These are phyloP conservation scores for Skeletonema menzelii DNA, from an alignment of 108 stramenopile genomes.

Conservation along the genomic window DNA sequence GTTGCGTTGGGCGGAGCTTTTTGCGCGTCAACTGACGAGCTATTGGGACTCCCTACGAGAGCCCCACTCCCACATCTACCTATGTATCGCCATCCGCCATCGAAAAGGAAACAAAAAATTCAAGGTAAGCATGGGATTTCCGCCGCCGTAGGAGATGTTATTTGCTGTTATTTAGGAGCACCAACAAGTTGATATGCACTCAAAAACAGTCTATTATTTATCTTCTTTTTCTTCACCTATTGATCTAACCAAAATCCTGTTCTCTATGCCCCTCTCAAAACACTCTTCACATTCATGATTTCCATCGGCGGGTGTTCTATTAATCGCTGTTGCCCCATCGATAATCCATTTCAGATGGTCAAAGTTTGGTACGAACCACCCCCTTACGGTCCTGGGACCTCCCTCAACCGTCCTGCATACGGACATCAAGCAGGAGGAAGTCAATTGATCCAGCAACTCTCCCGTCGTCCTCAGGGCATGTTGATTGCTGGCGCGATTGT, in stretches of 20 bases:
- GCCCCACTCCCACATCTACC: too few species aligned
- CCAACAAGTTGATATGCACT: not conserved
- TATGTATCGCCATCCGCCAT: not conserved
- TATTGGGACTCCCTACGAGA: too few species aligned
- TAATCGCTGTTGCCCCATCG: not conserved
- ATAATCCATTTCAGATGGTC: conserved; percentile 6
- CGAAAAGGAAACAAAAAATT: not conserved
- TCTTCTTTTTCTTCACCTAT: not conserved
- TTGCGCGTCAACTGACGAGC: too few species aligned
- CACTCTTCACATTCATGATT: not conserved
- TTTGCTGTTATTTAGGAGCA: not conserved
- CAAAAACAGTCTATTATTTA: too few species aligned
- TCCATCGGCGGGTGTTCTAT: not conserved
- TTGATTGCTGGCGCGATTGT: conserved; percentile 52
- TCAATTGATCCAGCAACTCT: conserved; percentile 51
- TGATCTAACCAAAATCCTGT: not conserved
- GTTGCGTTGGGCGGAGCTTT: too few species aligned
- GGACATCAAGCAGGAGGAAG: conserved; percentile 30
- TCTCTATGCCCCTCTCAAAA: not conserved
- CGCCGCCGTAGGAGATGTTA: not conserved
- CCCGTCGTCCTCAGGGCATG: conserved; percentile 54
- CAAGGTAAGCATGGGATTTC: not conserved
- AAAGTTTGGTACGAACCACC: conserved; percentile 83
- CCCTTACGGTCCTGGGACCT: conserved; percentile 72
- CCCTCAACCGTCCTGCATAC: conserved; percentile 78